phyloP scores from a whole-genome alignment of 352 stramenopile genomes.

The Blastocystis sp. region DNA sequence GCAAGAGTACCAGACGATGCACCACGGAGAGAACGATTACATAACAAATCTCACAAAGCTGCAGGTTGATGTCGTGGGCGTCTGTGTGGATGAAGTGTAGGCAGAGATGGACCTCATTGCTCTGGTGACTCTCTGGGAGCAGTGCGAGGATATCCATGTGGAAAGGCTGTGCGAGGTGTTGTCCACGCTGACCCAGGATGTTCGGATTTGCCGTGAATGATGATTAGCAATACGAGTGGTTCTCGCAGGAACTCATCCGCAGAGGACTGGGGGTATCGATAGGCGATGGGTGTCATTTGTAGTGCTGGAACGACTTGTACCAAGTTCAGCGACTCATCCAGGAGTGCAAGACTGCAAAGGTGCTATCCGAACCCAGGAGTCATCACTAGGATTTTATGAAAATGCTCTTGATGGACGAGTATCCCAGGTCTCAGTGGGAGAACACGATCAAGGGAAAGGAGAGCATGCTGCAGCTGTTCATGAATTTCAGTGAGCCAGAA shows the following conservation, averaged over 20 bases:
- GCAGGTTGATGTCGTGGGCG: background rate
- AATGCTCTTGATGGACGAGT: background rate
- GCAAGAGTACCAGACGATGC: background rate
- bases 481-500: background rate
- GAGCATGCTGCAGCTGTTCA: background rate
- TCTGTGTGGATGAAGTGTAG: background rate
- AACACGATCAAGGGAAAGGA: background rate
- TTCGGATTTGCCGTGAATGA: background rate
- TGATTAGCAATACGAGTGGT: background rate
- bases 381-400: background rate
- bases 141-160: background rate
- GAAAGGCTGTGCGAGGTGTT: background rate
- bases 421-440: background rate
- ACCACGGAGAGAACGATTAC: background rate
- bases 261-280: background rate
- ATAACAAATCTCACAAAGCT: background rate
- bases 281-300: background rate
- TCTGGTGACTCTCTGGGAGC: background rate
- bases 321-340: background rate
- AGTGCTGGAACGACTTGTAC: constrained; percentile 20
- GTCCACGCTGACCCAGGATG: background rate
- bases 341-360: background rate
- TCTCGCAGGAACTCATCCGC: background rate
- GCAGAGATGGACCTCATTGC: background rate
- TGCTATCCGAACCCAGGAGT: background rate